Conservation (phyloP, 805 yeast species). For the Wickerhamiella vanderwaltii region DNA sequence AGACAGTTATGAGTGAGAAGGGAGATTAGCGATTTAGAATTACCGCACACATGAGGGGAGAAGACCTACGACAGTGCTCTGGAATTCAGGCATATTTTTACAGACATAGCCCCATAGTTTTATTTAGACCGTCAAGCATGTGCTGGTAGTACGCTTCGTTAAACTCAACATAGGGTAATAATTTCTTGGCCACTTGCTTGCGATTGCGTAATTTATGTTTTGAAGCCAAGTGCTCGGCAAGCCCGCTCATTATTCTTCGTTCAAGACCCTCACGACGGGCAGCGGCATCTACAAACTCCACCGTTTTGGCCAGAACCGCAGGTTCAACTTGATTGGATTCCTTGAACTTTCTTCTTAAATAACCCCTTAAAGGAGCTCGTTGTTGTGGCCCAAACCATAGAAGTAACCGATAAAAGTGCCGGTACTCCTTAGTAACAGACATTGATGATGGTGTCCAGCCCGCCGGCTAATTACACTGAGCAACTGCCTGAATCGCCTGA, state of each 20-base stretch:
- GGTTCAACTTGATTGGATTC: background rate
- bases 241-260: slow-evolving; percentile 15
- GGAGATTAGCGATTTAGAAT: slow-evolving; percentile 19
- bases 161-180: no score
- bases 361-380: background rate
- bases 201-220: slow-evolving; percentile 18
- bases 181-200: no score
- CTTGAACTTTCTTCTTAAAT: background rate
- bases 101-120: slow-evolving; percentile 2
- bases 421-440: no score
- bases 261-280: slow-evolving; percentile 20
- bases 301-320: slow-evolving; percentile 14
- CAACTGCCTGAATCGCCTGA: background rate
- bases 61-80: no score
- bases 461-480: no score
- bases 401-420: background rate
- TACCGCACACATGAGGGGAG: background rate
- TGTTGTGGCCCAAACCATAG: slow-evolving; percentile 6
- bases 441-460: no score
- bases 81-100: no score
- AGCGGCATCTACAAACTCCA: slow-evolving; percentile 19
- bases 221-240: slow-evolving; percentile 10
- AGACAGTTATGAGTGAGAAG: slow-evolving; percentile 46
- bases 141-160: slow-evolving; percentile 21
- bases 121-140: slow-evolving; percentile 14